Evolutionary conservation across 768 basidiomycete species (phyloP).

Genomic region (Tricholoma bakamatsutake): DNA sequence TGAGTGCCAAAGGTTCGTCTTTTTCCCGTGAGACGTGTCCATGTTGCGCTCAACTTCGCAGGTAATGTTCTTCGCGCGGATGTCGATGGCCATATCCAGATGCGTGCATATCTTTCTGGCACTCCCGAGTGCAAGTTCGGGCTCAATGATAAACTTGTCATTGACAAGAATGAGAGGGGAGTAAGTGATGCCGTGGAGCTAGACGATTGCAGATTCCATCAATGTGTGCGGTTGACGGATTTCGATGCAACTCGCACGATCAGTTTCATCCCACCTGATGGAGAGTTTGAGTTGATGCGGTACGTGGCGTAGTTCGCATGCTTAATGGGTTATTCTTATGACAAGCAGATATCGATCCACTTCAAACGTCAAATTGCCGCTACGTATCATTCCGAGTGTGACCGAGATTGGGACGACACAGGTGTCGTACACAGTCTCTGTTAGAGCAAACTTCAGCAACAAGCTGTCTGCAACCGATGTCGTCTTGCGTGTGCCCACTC

Average conservation of each 20-base stretch:
- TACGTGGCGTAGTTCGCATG: slow-evolving; percentile 27
- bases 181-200: slow-evolving; percentile 83
- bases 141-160: slow-evolving; percentile 95
- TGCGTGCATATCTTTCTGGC: slow-evolving; percentile 95
- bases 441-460: slow-evolving; percentile 85
- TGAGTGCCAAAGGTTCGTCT: slow-evolving; percentile 88
- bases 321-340: neutral
- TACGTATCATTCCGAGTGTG: slow-evolving; percentile 85
- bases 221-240: slow-evolving; percentile 92
- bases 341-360: slow-evolving; percentile 84
- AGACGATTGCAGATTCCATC: slow-evolving; percentile 98
- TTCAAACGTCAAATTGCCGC: slow-evolving; percentile 90
- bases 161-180: slow-evolving; percentile 75
- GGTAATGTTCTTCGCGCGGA: slow-evolving; percentile 91
- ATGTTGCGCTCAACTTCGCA: slow-evolving; percentile 22
- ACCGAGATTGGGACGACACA: slow-evolving; percentile 89
- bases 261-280: slow-evolving; percentile 96
- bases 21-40: neutral
- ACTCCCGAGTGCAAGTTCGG: slow-evolving; percentile 99
- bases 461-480: slow-evolving; percentile 94
- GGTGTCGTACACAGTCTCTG: slow-evolving; percentile 84
- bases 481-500: slow-evolving; percentile 91
- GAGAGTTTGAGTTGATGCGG: slow-evolving; percentile 99
- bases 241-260: slow-evolving; percentile 94
- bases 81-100: slow-evolving; percentile 95